phyloP scores from a whole-genome alignment of 768 basidiomycete species.

The Gymnopilus junonius region DNA sequence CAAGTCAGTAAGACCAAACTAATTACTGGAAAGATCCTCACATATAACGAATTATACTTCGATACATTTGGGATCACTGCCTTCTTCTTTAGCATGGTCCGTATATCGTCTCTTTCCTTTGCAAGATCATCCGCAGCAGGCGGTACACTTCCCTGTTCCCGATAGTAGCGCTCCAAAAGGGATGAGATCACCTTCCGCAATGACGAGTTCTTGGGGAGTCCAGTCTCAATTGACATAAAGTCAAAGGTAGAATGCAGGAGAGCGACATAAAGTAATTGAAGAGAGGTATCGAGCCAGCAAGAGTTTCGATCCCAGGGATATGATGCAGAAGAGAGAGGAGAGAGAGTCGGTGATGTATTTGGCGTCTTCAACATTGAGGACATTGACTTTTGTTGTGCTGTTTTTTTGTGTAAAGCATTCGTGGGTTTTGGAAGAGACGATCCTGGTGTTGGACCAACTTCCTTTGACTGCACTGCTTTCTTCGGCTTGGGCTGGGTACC shows the following conservation, averaged over 20 bases:
- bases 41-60: background rate
- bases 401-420: too few species aligned
- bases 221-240: background rate
- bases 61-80: background rate
- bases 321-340: background rate
- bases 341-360: background rate
- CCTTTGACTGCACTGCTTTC: too few species aligned
- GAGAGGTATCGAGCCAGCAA: conserved; percentile 14
- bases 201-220: background rate
- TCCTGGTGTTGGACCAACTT: too few species aligned
- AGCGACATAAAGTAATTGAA: conserved; percentile 5
- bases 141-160: too few species aligned
- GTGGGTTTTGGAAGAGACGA: too few species aligned
- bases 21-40: background rate
- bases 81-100: background rate
- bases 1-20: background rate
- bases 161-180: too few species aligned
- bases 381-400: too few species aligned
- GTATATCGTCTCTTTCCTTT: background rate
- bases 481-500: too few species aligned
- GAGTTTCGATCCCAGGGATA: conserved; percentile 14
- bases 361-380: too few species aligned
- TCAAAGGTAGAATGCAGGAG: background rate
- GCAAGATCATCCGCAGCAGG: background rate
- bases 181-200: too few species aligned